Conservation (phyloP, 2,329 filamentous ascomycete species). For the Penicillium janthinellum region DNA sequence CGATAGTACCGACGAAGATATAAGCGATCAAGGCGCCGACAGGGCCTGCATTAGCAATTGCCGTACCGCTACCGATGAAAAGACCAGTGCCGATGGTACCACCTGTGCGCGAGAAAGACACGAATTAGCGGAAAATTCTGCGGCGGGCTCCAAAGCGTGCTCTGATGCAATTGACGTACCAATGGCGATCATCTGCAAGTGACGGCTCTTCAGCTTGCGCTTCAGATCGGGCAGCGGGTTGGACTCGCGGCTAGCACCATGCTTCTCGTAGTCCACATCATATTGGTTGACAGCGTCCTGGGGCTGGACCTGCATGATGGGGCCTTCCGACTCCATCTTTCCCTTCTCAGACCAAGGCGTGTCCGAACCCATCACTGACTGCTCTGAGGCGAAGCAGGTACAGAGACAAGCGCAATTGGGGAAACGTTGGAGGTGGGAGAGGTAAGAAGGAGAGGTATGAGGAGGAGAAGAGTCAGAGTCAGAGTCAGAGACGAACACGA, state of each 20-base stretch:
- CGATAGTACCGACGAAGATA: constrained; percentile 68
- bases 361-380: constrained; percentile 30
- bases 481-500: background rate
- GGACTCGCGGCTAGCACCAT: constrained; percentile 52
- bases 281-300: constrained; percentile 14
- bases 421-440: background rate
- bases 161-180: constrained; percentile 56
- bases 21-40: constrained; percentile 68
- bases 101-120: constrained; percentile 33
- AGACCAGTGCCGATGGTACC: constrained; percentile 72
- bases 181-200: constrained; percentile 98
- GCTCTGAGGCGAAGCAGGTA: background rate
- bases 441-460: constrained; percentile 1
- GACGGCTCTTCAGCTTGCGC: constrained; percentile 78
- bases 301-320: constrained; percentile 27
- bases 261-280: constrained; percentile 42
- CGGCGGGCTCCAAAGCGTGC: background rate
- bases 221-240: constrained; percentile 65
- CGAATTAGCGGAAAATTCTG: background rate
- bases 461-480: constrained; percentile 5
- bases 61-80: constrained; percentile 67
- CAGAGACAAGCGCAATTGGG: background rate
- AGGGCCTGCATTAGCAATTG: constrained; percentile 65
- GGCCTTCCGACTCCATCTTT: constrained; percentile 29
- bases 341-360: constrained; percentile 25